Conservation (phyloP, 495 filamentous ascomycete genomes). For the Penicillium daleae region DNA sequence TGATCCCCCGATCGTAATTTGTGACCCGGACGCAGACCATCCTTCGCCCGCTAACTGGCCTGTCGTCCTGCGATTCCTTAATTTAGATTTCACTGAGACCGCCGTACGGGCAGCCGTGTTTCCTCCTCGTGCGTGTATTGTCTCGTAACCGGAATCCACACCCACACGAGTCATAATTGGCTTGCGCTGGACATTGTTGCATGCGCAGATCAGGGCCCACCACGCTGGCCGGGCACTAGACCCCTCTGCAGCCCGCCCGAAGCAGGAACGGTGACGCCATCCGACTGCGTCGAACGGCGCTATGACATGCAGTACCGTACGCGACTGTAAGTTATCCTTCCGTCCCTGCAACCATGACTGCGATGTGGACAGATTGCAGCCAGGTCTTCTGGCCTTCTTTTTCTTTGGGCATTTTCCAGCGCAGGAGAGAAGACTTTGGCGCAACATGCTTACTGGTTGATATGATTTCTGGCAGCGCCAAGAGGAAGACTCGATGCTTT, state of each 20-base stretch:
- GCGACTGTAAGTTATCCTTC: constrained; percentile 7
- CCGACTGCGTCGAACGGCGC: constrained; percentile 17
- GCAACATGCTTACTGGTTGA: neutral
- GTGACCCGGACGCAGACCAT: neutral
- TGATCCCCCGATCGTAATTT: constrained; percentile 23
- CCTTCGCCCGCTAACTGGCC: neutral
- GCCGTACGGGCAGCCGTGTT: neutral
- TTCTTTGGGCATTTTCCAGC: neutral
- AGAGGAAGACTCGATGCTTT: neutral
- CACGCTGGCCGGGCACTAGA: constrained; percentile 24
- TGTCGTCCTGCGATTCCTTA: neutral
- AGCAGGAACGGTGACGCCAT: constrained; percentile 37
- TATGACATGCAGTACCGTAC: constrained; percentile 32
- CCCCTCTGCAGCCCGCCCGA: constrained; percentile 34
- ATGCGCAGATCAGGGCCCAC: constrained; percentile 35
- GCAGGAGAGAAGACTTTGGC: neutral
- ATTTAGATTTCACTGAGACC: constrained; percentile 1
- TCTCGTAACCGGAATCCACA: constrained; percentile 23
- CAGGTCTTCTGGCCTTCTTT: neutral
- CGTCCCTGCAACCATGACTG: neutral
- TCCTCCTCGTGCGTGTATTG: constrained; percentile 14
- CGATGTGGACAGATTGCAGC: neutral
- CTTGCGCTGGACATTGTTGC: constrained; percentile 9
- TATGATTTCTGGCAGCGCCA: constrained; percentile 11
- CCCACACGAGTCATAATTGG: constrained; percentile 14